Percentiles rank a stretch among this genome's conserved stretches.
phyloP scores from a whole-genome alignment of 2,329 filamentous ascomycete species.

The Pseudocercospora crystallina region DNA sequence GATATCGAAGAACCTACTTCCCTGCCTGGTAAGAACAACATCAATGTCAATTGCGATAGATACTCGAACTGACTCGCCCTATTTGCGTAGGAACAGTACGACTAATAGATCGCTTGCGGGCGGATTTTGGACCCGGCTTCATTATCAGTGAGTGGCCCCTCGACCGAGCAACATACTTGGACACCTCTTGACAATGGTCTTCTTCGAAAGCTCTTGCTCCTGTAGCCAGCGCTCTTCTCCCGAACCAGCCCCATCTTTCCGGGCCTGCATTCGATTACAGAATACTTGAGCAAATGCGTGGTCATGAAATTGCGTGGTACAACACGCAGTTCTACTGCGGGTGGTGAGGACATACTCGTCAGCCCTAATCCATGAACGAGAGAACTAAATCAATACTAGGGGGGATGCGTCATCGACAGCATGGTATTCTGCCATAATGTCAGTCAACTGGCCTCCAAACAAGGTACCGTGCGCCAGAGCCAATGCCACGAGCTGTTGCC shows the following conservation, averaged over 20 bases:
- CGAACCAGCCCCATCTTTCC: slow-evolving; percentile 61
- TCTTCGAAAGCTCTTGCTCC: slow-evolving; percentile 61
- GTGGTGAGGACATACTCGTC: slow-evolving; percentile 45
- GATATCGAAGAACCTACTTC: slow-evolving; percentile 78
- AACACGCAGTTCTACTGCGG: slow-evolving; percentile 85
- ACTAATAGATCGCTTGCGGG: slow-evolving; percentile 48
- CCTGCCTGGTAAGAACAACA: slow-evolving; percentile 50
- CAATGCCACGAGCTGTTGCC: too few species aligned
- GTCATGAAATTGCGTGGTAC: slow-evolving; percentile 74
- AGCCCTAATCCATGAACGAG: too few species aligned
- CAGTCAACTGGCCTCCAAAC: slow-evolving; percentile 67
- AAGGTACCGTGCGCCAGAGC: slow-evolving; percentile 39
- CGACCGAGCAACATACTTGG: too few species aligned
- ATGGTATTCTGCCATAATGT: slow-evolving; percentile 55
- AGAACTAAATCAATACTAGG: slow-evolving; percentile 28
- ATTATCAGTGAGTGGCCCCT: slow-evolving; percentile 55
- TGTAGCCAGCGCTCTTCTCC: slow-evolving; percentile 71
- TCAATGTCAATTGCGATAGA: too few species aligned
- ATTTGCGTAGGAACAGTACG: slow-evolving; percentile 43
- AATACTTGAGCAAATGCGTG: slow-evolving; percentile 67
- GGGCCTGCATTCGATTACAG: slow-evolving; percentile 72
- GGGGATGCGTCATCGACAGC: slow-evolving; percentile 60
- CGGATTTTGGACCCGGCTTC: slow-evolving; percentile 69
- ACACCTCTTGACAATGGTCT: too few species aligned
- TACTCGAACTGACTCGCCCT: too few species aligned